Evolutionary conservation across 1,139 yeast species (phyloP), one percentile per base, ranked within the genome.

Genomic region (Yamadazyma diospyri): DNA sequence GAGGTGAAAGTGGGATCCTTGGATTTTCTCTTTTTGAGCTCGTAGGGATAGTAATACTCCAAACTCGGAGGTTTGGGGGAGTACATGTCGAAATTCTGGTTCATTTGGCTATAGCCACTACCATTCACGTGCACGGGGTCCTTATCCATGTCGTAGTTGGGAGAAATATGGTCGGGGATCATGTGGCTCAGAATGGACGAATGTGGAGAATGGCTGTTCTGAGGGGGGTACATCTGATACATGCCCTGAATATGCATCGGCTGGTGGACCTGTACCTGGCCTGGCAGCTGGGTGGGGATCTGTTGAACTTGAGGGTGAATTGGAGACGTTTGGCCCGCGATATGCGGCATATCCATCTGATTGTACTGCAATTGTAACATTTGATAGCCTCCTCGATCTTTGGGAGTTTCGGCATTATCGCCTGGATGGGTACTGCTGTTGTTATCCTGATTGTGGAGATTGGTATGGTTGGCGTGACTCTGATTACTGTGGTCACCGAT

Each of bases 21-120:
- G 20, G 9, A 7, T 13, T 27, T 27, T 11, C 17, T 27, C n/a
- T 27, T 27, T 13, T 27, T 27, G 13, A n/a, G n/a, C 13, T 27
- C 30, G n/a, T 16, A 16, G 7, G 11, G 18, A 27, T 27, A 27
- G 15, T 27, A 27, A 14, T 27, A 27, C 15, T 27, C 30, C 22
- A 27, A 12, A 8, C 10, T 18, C 9, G 10, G 15, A n/a, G 6
- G 30, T 13, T 19, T 18, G 9, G 30, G 30, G 11, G 30, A 27
- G 16, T 27, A 27, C 16, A 27, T 19, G 19, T 27, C 30, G 19
- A 27, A 27, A 6, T 14, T 6, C 11, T 25, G 14, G 12, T 27
- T 18, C 23, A 27, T 9, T n/a, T 27, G 11, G 10, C 10, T 27
- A 9, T n/a, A n/a, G n/a, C n/a, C n/a, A 5, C 9, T 6, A 8